A percentile compares a stretch with the other conserved stretches of the same genome.
Evolutionary conservation across 2,329 filamentous ascomycete species (phyloP).

Genomic region (Colletotrichum magnum): DNA sequence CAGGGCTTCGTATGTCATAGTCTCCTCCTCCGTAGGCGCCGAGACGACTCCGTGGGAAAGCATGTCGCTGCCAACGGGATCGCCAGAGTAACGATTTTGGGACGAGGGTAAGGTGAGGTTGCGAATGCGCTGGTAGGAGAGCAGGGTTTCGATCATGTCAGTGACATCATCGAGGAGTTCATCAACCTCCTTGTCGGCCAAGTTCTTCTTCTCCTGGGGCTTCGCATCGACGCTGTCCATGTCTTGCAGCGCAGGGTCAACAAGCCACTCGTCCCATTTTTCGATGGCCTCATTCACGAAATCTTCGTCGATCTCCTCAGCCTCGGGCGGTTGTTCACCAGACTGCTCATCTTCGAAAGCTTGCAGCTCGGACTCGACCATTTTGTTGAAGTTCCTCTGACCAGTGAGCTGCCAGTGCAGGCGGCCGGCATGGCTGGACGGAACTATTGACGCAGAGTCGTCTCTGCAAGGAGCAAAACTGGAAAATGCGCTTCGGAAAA

Average conservation of each 20-base stretch:
- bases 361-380: constrained; percentile 68
- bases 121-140: constrained; percentile 85
- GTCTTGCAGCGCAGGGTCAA: constrained; percentile 68
- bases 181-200: constrained; percentile 34
- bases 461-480: constrained; percentile 85
- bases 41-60: constrained; percentile 75
- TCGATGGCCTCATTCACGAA: constrained; percentile 68
- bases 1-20: constrained; percentile 77
- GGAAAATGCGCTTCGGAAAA: constrained; percentile 84
- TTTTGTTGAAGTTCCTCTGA: constrained; percentile 74
- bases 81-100: constrained; percentile 71
- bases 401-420: constrained; percentile 85
- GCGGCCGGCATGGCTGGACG: constrained; percentile 75
- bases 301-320: constrained; percentile 61
- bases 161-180: constrained; percentile 78
- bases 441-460: constrained; percentile 78
- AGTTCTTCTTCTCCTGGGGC: constrained; percentile 52
- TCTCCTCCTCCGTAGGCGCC: constrained; percentile 75
- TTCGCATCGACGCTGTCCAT: constrained; percentile 63
- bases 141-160: constrained; percentile 81
- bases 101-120: constrained; percentile 78
- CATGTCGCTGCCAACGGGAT: constrained; percentile 77
- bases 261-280: constrained; percentile 69
- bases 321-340: constrained; percentile 48
- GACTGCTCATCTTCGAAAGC: constrained; percentile 54